Evolutionary conservation across 306 rosid genomes (phyloP).

Genomic region (Canavalia gladiata): DNA sequence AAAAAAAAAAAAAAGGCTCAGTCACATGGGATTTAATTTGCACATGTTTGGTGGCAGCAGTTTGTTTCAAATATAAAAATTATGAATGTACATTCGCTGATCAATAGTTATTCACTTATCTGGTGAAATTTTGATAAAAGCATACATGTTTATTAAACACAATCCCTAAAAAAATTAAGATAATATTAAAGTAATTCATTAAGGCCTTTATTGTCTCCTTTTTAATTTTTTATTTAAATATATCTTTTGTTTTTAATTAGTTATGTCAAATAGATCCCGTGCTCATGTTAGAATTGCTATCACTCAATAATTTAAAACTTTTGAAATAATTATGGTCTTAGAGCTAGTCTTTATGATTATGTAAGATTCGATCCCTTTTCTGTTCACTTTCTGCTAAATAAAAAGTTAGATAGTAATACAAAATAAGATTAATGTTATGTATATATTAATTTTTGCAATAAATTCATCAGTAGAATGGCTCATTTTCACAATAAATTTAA

Average conservation of each 20-base stretch:
- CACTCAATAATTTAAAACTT: not conserved
- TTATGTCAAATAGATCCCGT: no score
- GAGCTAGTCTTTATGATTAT: not conserved
- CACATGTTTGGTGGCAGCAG: slow-evolving; percentile 4
- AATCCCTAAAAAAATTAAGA: not conserved
- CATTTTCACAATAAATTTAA: not conserved
- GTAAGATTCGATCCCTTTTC: not conserved
- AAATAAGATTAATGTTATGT: not conserved
- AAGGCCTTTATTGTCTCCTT: not conserved
- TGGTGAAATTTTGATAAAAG: not conserved
- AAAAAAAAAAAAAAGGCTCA: slow-evolving; percentile 35
- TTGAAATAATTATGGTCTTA: not conserved
- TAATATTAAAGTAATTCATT: not conserved
- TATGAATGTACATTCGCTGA: not conserved
- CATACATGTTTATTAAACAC: not conserved
- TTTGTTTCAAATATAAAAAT: not conserved
- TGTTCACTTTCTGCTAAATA: not conserved
- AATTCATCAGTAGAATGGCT: not conserved
- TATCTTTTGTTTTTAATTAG: not conserved
- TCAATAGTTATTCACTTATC: not conserved
- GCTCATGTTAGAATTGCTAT: no score
- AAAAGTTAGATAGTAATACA: not conserved
- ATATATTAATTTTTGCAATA: not conserved
- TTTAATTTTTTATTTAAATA: not conserved
- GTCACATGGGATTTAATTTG: slow-evolving; percentile 38